Conservation (phyloP, 495 filamentous ascomycete species). For the Cladorrhinum samala region DNA sequence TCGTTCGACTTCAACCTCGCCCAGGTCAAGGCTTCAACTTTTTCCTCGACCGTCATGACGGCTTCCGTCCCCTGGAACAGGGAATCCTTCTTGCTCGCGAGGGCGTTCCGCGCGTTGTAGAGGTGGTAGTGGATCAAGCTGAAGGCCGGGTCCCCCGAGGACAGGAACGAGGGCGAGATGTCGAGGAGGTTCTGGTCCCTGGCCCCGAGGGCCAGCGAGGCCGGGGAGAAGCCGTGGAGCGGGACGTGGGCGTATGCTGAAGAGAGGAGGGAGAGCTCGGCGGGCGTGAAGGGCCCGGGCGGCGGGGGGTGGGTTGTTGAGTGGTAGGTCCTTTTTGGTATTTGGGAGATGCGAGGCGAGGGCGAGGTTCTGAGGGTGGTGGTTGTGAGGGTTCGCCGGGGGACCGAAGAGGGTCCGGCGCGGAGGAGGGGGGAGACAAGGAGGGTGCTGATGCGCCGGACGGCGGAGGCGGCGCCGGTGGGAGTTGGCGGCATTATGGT, state of each 20-base stretch:
- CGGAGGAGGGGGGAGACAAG: not conserved
- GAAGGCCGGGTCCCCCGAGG: conserved; percentile 63
- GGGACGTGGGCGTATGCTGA: conserved; percentile 76
- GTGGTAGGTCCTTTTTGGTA: conserved; percentile 12
- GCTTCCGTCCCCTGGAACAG: conserved; percentile 21
- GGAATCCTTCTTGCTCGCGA: conserved; percentile 27
- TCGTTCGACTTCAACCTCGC: conserved; percentile 67
- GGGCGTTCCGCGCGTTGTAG: conserved; percentile 49
- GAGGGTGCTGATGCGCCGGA: conserved; percentile 1
- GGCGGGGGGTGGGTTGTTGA: conserved; percentile 11
- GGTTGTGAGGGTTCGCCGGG: not conserved
- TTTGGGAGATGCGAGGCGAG: too few relatives aligned
- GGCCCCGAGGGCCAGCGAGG: conserved; percentile 68
- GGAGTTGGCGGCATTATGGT: too few relatives aligned
- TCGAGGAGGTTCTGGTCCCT: conserved; percentile 80
- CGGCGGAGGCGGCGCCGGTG: not conserved
- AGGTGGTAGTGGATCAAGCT: conserved; percentile 80
- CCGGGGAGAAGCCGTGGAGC: conserved; percentile 68
- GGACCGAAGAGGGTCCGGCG: not conserved
- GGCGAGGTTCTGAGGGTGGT: not conserved
- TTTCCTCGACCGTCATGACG: conserved; percentile 43
- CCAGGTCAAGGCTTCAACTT: conserved; percentile 60
- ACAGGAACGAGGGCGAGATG: conserved; percentile 74
- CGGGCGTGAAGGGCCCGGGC: conserved; percentile 52
- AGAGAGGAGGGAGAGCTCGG: conserved; percentile 73